A percentile compares a stretch with the other conserved stretches of the same genome.
These are phyloP conservation scores for Microbotryum violaceum DNA, from an alignment of 1,284 basidiomycete species.

Conservation along the genomic window DNA sequence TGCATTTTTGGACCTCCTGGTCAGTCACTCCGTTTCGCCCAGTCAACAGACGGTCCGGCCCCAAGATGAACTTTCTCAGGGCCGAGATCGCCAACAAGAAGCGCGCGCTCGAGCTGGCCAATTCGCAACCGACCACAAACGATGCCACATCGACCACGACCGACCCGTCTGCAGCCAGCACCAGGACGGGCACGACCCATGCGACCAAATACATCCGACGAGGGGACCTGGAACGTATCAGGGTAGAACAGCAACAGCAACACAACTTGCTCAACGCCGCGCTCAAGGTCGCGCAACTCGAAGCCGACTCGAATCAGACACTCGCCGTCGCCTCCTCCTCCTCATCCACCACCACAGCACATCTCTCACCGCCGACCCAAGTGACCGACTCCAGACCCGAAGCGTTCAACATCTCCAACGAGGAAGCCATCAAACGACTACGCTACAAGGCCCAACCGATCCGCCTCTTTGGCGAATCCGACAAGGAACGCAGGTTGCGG, in stretches of 20 bases:
- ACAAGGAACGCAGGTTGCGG: slow-evolving; percentile 83
- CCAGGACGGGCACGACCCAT: slow-evolving; percentile 33
- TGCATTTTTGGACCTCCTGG: too few relatives aligned
- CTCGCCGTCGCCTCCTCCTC: not conserved
- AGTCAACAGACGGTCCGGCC: not conserved
- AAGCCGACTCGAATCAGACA: slow-evolving; percentile 34
- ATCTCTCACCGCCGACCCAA: not conserved
- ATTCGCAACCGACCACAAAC: not conserved
- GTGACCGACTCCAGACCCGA: slow-evolving; percentile 35
- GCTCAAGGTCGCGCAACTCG: slow-evolving; percentile 31
- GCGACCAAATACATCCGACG: slow-evolving; percentile 78
- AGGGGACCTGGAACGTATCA: slow-evolving; percentile 61
- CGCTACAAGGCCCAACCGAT: slow-evolving; percentile 89
- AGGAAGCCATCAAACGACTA: slow-evolving; percentile 81
- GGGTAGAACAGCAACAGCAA: slow-evolving; percentile 55
- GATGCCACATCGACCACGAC: not conserved
- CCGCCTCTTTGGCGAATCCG: slow-evolving; percentile 86
- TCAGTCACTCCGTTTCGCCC: too few relatives aligned
- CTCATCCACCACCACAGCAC: not conserved
- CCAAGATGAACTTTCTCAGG: slow-evolving; percentile 72
- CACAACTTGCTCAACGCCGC: slow-evolving; percentile 17
- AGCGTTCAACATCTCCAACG: slow-evolving; percentile 84
- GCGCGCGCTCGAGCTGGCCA: slow-evolving; percentile 52
- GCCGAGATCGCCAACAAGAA: slow-evolving; percentile 82
- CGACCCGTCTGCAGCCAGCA: not conserved